phyloP scores from a whole-genome alignment of 345 rosid species.

The Viola odorata region DNA sequence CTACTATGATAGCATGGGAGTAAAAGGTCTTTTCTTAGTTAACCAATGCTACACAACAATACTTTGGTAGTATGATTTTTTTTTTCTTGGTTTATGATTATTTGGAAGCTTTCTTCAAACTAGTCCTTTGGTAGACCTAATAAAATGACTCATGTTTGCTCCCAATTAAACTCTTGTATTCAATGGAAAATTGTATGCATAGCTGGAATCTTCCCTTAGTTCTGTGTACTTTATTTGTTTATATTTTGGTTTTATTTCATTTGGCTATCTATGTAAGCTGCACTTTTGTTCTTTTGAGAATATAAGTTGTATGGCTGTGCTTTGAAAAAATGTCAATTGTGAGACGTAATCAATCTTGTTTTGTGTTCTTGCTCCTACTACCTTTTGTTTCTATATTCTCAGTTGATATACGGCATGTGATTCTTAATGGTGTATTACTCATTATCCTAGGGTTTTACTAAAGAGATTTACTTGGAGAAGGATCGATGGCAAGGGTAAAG shows the following conservation, averaged over 20 bases:
- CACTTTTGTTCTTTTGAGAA: too few relatives aligned
- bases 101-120: too few relatives aligned
- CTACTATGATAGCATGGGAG: neutral
- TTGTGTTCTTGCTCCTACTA: too few relatives aligned
- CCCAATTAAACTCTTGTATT: neutral
- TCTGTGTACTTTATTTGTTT: neutral
- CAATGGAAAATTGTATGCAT: neutral
- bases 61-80: neutral
- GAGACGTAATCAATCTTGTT: neutral
- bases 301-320: too few relatives aligned
- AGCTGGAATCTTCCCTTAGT: neutral
- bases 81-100: too few relatives aligned
- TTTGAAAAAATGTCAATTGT: neutral
- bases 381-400: neutral
- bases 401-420: neutral
- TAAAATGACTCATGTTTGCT: too few relatives aligned
- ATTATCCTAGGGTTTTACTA: conserved; percentile 72
- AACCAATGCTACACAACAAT: neutral
- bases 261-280: too few relatives aligned
- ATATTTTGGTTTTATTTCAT: too few relatives aligned
- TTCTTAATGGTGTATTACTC: neutral
- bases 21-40: too few relatives aligned
- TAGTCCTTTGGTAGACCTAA: too few relatives aligned
- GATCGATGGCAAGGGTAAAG: conserved; percentile 97
- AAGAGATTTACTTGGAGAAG: conserved; percentile 96